Evolutionary conservation across 2,329 filamentous ascomycete species (phyloP).

Genomic region (Leptographium flavum): DNA sequence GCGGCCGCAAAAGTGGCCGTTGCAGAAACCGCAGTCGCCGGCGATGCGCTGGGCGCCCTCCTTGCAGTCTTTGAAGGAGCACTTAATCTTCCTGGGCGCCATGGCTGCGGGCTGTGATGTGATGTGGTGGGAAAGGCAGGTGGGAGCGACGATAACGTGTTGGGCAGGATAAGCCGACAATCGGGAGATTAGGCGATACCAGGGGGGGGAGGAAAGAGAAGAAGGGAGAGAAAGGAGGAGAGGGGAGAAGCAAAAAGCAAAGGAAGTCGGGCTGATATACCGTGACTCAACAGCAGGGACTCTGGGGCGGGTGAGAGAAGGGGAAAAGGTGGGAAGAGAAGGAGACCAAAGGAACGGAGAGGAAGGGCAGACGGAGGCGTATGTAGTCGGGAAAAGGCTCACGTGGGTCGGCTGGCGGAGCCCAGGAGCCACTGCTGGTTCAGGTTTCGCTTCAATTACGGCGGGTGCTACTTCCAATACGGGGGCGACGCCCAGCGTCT

Average conservation of each 20-base stretch:
- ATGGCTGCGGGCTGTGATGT: constrained; percentile 20
- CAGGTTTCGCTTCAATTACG: constrained; percentile 3
- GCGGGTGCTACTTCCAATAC: not conserved
- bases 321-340: not conserved
- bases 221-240: not conserved
- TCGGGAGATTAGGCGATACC: constrained; percentile 1
- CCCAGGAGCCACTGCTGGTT: not conserved
- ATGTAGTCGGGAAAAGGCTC: not conserved
- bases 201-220: not conserved
- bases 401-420: constrained; percentile 2
- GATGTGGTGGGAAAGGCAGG: not conserved
- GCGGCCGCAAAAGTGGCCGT: constrained; percentile 86
- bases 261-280: not conserved
- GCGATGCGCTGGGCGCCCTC: constrained; percentile 82
- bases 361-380: not conserved
- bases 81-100: constrained; percentile 67
- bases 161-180: not conserved
- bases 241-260: not conserved
- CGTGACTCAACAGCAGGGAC: too few species aligned
- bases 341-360: not conserved
- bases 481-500: not conserved
- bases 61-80: constrained; percentile 80
- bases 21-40: constrained; percentile 91
- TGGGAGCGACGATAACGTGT: not conserved
- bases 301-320: not conserved